Conservation (phyloP, 352 stramenopile genomes). For the Blastocystis sp. region DNA sequence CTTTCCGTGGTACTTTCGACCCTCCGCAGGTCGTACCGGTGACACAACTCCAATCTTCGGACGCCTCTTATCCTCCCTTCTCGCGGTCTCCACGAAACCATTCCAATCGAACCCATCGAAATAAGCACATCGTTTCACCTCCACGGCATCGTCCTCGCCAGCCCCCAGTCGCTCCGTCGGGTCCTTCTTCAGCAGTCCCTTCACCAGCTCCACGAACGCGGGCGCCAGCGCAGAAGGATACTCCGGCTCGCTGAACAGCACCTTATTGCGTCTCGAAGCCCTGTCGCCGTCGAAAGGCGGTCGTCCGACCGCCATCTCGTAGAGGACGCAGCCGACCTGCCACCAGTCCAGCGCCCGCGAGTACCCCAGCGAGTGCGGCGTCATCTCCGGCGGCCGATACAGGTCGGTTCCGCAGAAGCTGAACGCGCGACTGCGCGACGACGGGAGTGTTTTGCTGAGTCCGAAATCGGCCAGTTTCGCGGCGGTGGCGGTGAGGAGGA, state of each 20-base stretch:
- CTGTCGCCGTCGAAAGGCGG: conserved; percentile 34
- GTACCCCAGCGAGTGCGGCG: neutral
- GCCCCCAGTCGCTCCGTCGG: conserved; percentile 24
- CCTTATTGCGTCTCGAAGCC: neutral
- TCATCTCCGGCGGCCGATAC: conserved; percentile 54
- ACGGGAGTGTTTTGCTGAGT: conserved; percentile 47
- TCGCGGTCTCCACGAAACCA: neutral
- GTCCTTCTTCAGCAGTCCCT: conserved; percentile 46
- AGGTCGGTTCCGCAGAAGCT: conserved; percentile 54
- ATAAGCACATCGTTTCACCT: conserved; percentile 30
- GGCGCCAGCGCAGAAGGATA: conserved; percentile 10
- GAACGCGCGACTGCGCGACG: conserved; percentile 21
- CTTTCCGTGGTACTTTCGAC: neutral
- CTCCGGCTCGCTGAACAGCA: conserved; percentile 22
- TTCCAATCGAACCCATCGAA: conserved; percentile 18
- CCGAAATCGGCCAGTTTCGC: conserved; percentile 55
- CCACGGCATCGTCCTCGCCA: conserved; percentile 21
- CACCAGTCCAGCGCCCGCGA: conserved; percentile 50
- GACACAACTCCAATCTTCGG: neutral
- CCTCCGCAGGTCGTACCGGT: neutral
- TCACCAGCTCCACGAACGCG: conserved; percentile 14
- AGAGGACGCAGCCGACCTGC: conserved; percentile 50
- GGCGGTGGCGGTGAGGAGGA: neutral
- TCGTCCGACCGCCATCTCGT: conserved; percentile 19
- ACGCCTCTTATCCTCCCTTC: neutral